Evolutionary conservation across 768 basidiomycete genomes (phyloP).

Genomic region (Kwoniella dendrophila): DNA sequence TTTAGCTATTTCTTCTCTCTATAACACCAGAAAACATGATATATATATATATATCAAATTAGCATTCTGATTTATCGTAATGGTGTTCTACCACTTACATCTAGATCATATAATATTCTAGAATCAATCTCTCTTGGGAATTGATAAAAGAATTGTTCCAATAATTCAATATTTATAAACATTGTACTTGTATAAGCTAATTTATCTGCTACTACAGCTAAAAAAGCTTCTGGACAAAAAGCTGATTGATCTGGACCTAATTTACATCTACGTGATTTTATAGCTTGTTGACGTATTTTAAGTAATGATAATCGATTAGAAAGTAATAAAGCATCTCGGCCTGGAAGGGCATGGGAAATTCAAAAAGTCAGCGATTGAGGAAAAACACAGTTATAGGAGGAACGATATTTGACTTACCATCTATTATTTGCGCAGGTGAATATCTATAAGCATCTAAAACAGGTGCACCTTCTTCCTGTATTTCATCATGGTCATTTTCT

Average conservation of each 20-base stretch:
- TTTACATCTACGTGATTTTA: slow-evolving; percentile 86
- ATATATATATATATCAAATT: not conserved
- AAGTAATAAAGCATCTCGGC: slow-evolving; percentile 88
- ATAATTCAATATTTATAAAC: slow-evolving; percentile 98
- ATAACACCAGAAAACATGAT: not conserved
- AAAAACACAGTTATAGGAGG: not conserved
- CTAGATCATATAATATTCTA: slow-evolving; percentile 86
- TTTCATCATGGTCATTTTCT: slow-evolving; percentile 42
- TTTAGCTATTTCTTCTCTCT: slow-evolving; percentile 76
- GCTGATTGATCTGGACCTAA: slow-evolving; percentile 83
- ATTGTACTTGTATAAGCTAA: slow-evolving; percentile 92
- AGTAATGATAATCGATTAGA: slow-evolving; percentile 77
- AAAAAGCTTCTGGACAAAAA: slow-evolving; percentile 94
- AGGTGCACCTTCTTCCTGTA: slow-evolving; percentile 61
- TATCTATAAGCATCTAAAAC: slow-evolving; percentile 80
- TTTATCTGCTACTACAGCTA: slow-evolving; percentile 95
- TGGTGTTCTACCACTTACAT: slow-evolving; percentile 56
- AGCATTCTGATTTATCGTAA: not conserved
- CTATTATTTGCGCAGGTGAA: slow-evolving; percentile 84
- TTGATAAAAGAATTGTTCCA: slow-evolving; percentile 99
- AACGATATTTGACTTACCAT: slow-evolving; percentile 65
- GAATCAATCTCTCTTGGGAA: slow-evolving; percentile 98
- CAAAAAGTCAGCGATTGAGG: no score
- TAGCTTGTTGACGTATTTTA: slow-evolving; percentile 79
- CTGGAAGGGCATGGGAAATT: no score